These are phyloP conservation scores for Epipyxis sp. DNA, from an alignment of 108 stramenopile species.

Conservation along the genomic window DNA sequence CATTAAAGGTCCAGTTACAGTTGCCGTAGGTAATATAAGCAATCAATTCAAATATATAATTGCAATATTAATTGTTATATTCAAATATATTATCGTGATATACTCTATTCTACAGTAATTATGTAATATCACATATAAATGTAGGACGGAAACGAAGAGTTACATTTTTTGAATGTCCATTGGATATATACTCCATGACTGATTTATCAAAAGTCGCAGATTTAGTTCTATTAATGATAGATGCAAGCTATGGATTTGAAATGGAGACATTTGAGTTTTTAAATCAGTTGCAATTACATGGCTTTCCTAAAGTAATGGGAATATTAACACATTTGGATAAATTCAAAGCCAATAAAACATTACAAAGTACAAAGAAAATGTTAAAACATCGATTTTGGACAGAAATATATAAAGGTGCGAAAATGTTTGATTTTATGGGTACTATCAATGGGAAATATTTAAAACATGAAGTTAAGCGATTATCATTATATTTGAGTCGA, in stretches of 20 bases:
- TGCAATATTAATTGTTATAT: too few species aligned
- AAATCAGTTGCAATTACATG: constrained; percentile 93
- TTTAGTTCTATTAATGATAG: constrained; percentile 88
- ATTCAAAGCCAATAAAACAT: constrained; percentile 79
- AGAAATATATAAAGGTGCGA: constrained; percentile 82
- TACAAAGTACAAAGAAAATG: constrained; percentile 81
- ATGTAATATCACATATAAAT: too few species aligned
- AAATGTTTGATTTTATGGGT: constrained; percentile 91
- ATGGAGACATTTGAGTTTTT: constrained; percentile 99
- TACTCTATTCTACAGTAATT: too few species aligned
- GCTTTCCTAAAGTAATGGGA: constrained; percentile 97
- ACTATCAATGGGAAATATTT: constrained; percentile 87
- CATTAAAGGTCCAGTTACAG: constrained; percentile 87
- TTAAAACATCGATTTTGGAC: constrained; percentile 98
- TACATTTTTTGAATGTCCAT: constrained; percentile 92
- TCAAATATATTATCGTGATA: too few species aligned
- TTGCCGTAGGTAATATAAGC: constrained; percentile 89
- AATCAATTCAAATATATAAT: too few species aligned
- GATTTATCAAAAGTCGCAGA: constrained; percentile 98
- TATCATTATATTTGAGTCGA: constrained; percentile 75
- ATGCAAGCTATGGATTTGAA: constrained; percentile 98
- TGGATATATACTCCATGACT: constrained; percentile 84
- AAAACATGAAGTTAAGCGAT: constrained; percentile 72
- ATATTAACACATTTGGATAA: constrained; percentile 95
- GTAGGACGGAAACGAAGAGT: constrained; percentile 74